Conservation (phyloP, 345 rosid species). For the Carallia pectinifolia region DNA sequence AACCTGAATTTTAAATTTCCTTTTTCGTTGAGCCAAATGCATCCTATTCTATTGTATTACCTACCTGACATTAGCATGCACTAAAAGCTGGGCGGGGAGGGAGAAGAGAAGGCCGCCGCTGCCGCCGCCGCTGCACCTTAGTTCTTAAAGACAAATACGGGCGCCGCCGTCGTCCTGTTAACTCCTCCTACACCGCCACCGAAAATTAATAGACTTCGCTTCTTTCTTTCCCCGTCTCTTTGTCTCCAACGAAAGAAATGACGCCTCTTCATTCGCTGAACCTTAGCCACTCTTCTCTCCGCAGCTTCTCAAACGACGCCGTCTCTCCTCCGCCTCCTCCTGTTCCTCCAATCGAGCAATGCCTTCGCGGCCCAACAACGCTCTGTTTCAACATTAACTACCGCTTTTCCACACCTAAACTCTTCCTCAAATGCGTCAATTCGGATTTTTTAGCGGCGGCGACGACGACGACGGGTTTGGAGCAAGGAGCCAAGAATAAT, state of each 20-base stretch:
- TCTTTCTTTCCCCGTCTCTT: neutral
- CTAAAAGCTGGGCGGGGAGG: slow-evolving; percentile 31
- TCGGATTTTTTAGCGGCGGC: neutral
- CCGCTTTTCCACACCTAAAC: neutral
- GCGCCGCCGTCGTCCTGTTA: slow-evolving; percentile 41
- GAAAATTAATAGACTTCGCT: neutral
- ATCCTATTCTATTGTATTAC: too few relatives aligned
- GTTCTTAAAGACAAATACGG: slow-evolving; percentile 84
- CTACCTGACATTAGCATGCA: too few relatives aligned
- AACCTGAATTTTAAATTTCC: too few relatives aligned
- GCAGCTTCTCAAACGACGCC: neutral
- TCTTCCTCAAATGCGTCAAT: neutral
- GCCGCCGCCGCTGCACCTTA: slow-evolving; percentile 27
- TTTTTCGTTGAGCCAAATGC: too few relatives aligned
- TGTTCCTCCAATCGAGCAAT: neutral
- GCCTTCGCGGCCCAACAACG: too few relatives aligned
- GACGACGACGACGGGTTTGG: neutral
- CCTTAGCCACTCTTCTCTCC: neutral
- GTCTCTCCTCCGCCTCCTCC: too few relatives aligned
- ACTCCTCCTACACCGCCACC: too few relatives aligned
- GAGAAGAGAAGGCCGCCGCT: slow-evolving; percentile 27
- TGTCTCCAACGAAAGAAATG: neutral
- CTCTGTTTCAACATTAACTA: too few relatives aligned
- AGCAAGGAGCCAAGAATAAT: neutral
- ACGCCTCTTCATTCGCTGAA: neutral